Conservation (phyloP, 305 asterid genomes). For the Plantago rigida region DNA sequence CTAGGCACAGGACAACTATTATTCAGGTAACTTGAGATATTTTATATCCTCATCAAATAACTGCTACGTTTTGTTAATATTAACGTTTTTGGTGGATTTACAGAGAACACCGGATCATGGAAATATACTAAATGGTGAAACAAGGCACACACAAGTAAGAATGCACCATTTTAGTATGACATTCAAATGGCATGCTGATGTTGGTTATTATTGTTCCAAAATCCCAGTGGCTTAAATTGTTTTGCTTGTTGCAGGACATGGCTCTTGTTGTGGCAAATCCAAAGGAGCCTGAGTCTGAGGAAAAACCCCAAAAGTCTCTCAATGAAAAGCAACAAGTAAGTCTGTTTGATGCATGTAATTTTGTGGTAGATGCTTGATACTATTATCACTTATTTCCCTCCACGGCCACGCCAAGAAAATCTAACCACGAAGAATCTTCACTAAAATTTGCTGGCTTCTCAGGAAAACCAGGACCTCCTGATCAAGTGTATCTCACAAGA, state of each 20-base stretch:
- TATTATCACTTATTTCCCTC: slow-evolving; percentile 13
- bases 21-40: slow-evolving; percentile 44
- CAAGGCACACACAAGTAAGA: slow-evolving; percentile 52
- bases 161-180: slow-evolving; percentile 10
- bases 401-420: slow-evolving; percentile 4
- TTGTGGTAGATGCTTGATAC: slow-evolving; percentile 11
- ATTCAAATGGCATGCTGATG: slow-evolving; percentile 8
- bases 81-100: slow-evolving; percentile 28
- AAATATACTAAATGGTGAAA: slow-evolving; percentile 62
- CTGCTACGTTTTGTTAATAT: slow-evolving; percentile 26
- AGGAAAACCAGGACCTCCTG: slow-evolving; percentile 95
- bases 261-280: slow-evolving; percentile 47
- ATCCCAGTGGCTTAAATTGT: slow-evolving; percentile 23
- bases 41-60: slow-evolving; percentile 15
- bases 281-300: slow-evolving; percentile 83
- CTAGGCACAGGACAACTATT: slow-evolving; percentile 66
- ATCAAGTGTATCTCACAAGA: slow-evolving; percentile 91
- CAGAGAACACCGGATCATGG: slow-evolving; percentile 94
- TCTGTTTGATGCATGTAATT: slow-evolving; percentile 19
- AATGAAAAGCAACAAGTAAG: slow-evolving; percentile 94
- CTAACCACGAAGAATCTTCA: slow-evolving; percentile 14
- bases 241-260: slow-evolving; percentile 50
- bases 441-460: slow-evolving; percentile 30
- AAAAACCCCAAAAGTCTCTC: slow-evolving; percentile 87
- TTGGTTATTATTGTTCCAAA: slow-evolving; percentile 13